Evolutionary conservation across 306 rosid genomes (phyloP).

Genomic region (Vachellia collinsii): DNA sequence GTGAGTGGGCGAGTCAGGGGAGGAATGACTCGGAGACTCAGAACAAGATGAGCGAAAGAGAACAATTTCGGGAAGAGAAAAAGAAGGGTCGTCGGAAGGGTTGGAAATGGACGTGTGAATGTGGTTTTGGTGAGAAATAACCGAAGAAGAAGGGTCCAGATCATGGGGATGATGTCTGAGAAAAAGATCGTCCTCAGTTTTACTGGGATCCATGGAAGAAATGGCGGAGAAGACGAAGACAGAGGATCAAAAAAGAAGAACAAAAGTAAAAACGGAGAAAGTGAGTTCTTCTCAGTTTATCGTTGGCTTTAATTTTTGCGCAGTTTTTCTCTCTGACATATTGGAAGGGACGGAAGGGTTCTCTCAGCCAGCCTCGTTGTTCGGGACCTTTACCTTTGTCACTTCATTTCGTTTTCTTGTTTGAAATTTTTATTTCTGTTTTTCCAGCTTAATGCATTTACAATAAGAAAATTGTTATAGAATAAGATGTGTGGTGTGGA

Average conservation of each 20-base stretch:
- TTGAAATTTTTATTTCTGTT: too few relatives aligned
- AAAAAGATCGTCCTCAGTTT: slow-evolving; percentile 73
- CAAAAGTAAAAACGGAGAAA: not conserved
- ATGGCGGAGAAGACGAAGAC: not conserved
- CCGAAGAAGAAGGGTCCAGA: slow-evolving; percentile 49
- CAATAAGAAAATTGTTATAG: too few relatives aligned
- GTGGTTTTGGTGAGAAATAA: slow-evolving; percentile 41
- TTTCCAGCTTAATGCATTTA: too few relatives aligned
- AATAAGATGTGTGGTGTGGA: too few relatives aligned
- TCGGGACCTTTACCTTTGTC: not conserved
- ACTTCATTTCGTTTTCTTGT: too few relatives aligned
- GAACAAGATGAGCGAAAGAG: slow-evolving; percentile 70
- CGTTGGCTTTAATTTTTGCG: not conserved
- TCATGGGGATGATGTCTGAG: slow-evolving; percentile 53
- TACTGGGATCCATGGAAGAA: slow-evolving; percentile 73
- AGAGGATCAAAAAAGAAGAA: not conserved
- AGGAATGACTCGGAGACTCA: slow-evolving; percentile 44
- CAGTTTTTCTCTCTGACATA: not conserved
- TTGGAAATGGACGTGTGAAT: slow-evolving; percentile 52
- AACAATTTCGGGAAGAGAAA: slow-evolving; percentile 76
- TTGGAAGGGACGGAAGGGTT: not conserved
- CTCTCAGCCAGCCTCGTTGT: not conserved
- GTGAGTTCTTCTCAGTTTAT: not conserved
- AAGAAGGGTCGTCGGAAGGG: slow-evolving; percentile 47
- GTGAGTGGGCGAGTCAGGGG: slow-evolving; percentile 43